These are phyloP conservation scores for Ettlia oleoabundans DNA, from an alignment of 139 green algal genomes.

Conservation along the genomic window DNA sequence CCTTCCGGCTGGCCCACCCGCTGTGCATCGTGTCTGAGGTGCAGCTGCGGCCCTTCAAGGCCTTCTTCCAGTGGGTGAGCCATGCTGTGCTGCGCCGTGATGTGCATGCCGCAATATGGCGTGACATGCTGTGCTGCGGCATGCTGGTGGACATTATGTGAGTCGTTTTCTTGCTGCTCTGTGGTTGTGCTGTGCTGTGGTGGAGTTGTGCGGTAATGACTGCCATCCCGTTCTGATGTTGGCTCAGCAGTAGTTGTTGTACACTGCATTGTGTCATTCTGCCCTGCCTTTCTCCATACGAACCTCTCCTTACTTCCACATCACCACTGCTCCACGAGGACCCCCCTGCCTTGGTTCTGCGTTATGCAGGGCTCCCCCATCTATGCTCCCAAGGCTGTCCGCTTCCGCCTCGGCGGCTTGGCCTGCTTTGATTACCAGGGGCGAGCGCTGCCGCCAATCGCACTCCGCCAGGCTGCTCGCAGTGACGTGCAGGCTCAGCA, in stretches of 20 bases:
- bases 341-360: too few species aligned
- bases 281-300: too few species aligned
- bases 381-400: constrained; percentile 38
- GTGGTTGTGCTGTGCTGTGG: too few species aligned
- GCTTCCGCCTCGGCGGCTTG: constrained; percentile 41
- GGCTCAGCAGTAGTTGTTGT: too few species aligned
- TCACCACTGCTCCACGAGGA: too few species aligned
- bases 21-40: constrained; percentile 49
- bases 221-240: too few species aligned
- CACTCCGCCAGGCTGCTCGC: neutral
- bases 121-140: neutral
- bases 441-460: neutral
- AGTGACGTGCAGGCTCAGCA: neutral
- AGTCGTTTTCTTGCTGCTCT: too few species aligned
- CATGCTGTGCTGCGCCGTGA: neutral
- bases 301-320: too few species aligned
- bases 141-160: neutral
- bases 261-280: neutral
- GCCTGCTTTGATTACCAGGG: too few species aligned
- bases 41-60: constrained; percentile 47
- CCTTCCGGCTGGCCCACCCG: constrained; percentile 48
- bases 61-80: constrained; percentile 49
- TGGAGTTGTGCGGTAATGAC: too few species aligned
- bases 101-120: too few species aligned
- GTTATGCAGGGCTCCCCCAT: constrained; percentile 36